Percentiles rank a stretch among this genome's conserved stretches.
These are phyloP conservation scores for Paracamarosporium sp. DNA, from an alignment of 2,329 filamentous ascomycete genomes.

Conservation along the genomic window DNA sequence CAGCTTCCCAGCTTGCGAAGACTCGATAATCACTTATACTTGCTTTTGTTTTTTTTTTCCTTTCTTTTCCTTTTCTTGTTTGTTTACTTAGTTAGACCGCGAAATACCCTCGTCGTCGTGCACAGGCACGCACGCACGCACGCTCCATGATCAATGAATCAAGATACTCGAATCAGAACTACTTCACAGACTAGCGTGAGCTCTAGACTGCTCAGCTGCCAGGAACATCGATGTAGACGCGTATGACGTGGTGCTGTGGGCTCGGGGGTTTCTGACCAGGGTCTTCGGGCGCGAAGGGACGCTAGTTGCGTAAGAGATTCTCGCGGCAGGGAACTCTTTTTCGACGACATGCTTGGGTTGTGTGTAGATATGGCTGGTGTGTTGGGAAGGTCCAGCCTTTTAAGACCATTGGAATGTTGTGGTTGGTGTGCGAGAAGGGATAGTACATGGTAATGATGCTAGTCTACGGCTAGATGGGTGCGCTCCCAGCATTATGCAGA, in stretches of 20 bases:
- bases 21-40: too few relatives aligned
- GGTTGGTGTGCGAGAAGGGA: too few relatives aligned
- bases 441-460: too few relatives aligned
- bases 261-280: background rate
- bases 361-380: background rate
- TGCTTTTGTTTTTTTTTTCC: too few relatives aligned
- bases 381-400: background rate
- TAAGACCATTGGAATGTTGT: too few relatives aligned
- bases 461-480: too few relatives aligned
- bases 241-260: background rate
- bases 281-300: background rate
- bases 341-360: constrained; percentile 1
- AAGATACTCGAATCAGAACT: too few relatives aligned
- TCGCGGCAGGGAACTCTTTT: constrained; percentile 8
- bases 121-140: too few relatives aligned
- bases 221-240: background rate
- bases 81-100: background rate
- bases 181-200: too few relatives aligned
- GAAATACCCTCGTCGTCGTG: too few relatives aligned
- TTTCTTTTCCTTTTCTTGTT: background rate
- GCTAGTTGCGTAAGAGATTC: constrained; percentile 17
- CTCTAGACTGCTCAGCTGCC: background rate
- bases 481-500: too few relatives aligned
- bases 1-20: background rate
- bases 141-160: too few relatives aligned